Evolutionary conservation across 805 yeast species (phyloP), one percentile per base, ranked within the genome.

Genomic region (Kazachstania africana): DNA sequence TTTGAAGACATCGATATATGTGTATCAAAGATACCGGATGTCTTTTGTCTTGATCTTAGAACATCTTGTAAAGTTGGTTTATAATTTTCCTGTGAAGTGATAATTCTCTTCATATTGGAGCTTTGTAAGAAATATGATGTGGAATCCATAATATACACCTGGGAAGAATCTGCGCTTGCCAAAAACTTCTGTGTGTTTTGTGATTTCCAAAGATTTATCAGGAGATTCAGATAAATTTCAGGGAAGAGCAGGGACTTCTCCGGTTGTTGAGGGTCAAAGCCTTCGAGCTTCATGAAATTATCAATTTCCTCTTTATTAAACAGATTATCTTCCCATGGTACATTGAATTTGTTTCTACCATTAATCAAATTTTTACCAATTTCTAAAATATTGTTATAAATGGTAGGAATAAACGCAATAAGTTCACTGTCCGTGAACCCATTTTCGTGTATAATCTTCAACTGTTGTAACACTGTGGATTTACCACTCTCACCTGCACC

Each of bases 11-110:
- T 68, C 37, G 74, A 75, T 47, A 87, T 81, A 35, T 70, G 66
- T 36, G 83, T 75, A 52, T 85, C 95, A 45, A 77, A 82, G 15
- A 87, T 82, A 57, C 96, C 95, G 1, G 94, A 79, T 0, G 96
- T 87, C 59, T 83, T 87, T 52, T 83, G 80, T 61, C 96, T 73
- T 12, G 95, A 83, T 39, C 94, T 66, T 43, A 87, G 63, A 19
- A 85, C 75, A 57, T 87, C 96, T 23, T 75, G 71, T 17, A 72
- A 77, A 13, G 70, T 67, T 1, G 95, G 96, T 12, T 74, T 47
- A 53, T 81, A 87, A 37, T 68, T 66, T 10, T 24, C 26, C n/a
- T n/a, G n/a, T 2, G 68, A 63, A 5, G 59, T 48, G 3, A 76
- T 59, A 24, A 87, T 76, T 24, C 55, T 37, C 18, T 65, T 66